Base-by-base conservation (phyloP, 106 monocot genomes). In the Dioscorea dumetorum region DNA sequence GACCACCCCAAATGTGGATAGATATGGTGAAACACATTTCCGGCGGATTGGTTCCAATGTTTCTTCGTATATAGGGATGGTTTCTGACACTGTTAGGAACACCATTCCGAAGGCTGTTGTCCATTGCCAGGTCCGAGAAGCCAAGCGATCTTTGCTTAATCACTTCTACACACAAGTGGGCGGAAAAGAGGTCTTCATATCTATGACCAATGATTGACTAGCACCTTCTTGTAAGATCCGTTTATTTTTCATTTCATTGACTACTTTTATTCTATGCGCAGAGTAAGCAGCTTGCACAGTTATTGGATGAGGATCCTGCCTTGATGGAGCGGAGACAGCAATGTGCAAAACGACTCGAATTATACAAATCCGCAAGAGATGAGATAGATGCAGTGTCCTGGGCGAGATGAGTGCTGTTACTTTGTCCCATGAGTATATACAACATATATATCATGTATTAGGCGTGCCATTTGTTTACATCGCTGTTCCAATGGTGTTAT, bases 71-170 rank as follows among this genome's bases (percentile, higher is more conserved):
- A 77, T 81, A 57, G 76, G 58, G 35, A 88, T 88, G 88, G 81
- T 88, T 12, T 84, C 81, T 28, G 78, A 81, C 4, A 79, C 84
- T 14, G 49, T 88, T 20, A 78, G 68, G 16, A 81, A 84, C 62
- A 72, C 84, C 57, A 84, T 88, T 48, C 88, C 88, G 33, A 88
- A 88, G 67, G 64, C 88, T 7, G 78, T 75, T 23, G 88, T 88
- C 3, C 70, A 84, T 67, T 88, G 88, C 51, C 88, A 88, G 32
- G 88, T 88, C 51, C 78, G 88, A 17, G 88, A 88, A 71, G 88
- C 88, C 9, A 88, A 84, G 63, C 80, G 88, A 0, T 81, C 78
- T 33, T 67, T 88, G 62, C 84, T 88, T 8, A 70, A 81, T 57
- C 66, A 78, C 60, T 88, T 88, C 73, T 88, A 84, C 51, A 76